Conservation (phyloP, 495 filamentous ascomycete genomes). For the Corynascus novoguineensis region DNA sequence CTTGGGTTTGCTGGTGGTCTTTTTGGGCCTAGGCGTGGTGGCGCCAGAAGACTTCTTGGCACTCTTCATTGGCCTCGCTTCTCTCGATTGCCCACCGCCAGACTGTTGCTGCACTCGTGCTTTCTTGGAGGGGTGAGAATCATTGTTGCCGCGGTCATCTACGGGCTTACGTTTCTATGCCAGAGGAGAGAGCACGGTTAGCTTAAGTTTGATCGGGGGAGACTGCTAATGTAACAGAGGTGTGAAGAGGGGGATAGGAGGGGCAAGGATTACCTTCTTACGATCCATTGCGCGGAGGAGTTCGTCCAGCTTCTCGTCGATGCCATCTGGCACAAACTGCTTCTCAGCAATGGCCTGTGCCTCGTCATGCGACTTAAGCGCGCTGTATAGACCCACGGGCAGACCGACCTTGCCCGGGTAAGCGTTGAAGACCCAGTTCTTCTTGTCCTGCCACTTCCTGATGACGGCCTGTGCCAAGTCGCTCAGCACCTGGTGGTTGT, state of each 20-base stretch:
- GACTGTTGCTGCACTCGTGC: slow-evolving; percentile 30
- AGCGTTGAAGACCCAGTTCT: slow-evolving; percentile 71
- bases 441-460: slow-evolving; percentile 71
- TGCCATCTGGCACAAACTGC: slow-evolving; percentile 72
- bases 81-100: neutral
- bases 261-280: slow-evolving; percentile 46
- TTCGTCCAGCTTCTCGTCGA: slow-evolving; percentile 70
- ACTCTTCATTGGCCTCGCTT: neutral
- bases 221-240: neutral
- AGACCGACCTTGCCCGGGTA: slow-evolving; percentile 77
- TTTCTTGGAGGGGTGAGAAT: slow-evolving; percentile 32
- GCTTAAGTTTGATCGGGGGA: no score
- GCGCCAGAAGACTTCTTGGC: slow-evolving; percentile 3
- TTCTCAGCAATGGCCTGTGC: slow-evolving; percentile 80
- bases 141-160: slow-evolving; percentile 34
- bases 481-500: slow-evolving; percentile 78
- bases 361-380: slow-evolving; percentile 66
- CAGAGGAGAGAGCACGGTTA: slow-evolving; percentile 16
- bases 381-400: slow-evolving; percentile 68
- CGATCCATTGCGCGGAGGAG: slow-evolving; percentile 51
- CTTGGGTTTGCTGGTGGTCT: slow-evolving; percentile 12
- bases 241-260: neutral
- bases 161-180: slow-evolving; percentile 49
- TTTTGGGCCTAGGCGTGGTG: slow-evolving; percentile 15
- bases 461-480: slow-evolving; percentile 83